phyloP scores from a whole-genome alignment of 169 alveolate species.

The Perkinsus chesapeaki region DNA sequence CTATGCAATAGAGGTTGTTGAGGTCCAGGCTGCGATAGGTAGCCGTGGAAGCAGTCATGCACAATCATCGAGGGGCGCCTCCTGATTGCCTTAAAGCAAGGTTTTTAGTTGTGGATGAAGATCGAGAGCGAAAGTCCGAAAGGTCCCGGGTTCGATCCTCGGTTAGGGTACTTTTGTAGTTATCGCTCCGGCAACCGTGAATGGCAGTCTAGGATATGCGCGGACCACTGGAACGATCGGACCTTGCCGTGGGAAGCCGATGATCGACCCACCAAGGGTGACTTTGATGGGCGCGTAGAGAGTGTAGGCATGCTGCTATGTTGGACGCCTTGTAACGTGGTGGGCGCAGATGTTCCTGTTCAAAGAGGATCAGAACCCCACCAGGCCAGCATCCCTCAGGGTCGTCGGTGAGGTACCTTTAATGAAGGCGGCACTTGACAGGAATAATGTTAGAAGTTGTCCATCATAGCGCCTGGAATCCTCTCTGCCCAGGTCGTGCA shows the following conservation, averaged over 20 bases:
- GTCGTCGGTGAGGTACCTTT: neutral
- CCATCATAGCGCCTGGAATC: neutral
- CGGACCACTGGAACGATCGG: neutral
- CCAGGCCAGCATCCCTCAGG: neutral
- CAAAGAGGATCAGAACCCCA: neutral
- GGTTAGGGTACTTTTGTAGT: neutral
- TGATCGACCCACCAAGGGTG: neutral
- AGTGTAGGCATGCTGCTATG: neutral
- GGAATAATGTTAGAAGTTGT: neutral
- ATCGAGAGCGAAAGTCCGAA: neutral
- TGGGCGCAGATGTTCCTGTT: neutral
- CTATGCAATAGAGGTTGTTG: neutral
- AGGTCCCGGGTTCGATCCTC: neutral
- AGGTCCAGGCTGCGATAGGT: neutral
- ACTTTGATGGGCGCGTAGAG: neutral
- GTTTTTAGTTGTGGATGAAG: neutral
- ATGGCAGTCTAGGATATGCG: neutral
- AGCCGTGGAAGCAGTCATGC: neutral
- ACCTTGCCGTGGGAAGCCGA: neutral
- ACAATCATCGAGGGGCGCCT: neutral
- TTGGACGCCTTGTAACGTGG: neutral
- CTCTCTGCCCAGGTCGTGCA: neutral
- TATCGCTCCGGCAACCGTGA: neutral
- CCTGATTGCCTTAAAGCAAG: neutral
- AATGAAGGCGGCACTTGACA: neutral